These are phyloP conservation scores for Asterophora lycoperdoides DNA, from an alignment of 768 basidiomycete genomes.

Conservation along the genomic window DNA sequence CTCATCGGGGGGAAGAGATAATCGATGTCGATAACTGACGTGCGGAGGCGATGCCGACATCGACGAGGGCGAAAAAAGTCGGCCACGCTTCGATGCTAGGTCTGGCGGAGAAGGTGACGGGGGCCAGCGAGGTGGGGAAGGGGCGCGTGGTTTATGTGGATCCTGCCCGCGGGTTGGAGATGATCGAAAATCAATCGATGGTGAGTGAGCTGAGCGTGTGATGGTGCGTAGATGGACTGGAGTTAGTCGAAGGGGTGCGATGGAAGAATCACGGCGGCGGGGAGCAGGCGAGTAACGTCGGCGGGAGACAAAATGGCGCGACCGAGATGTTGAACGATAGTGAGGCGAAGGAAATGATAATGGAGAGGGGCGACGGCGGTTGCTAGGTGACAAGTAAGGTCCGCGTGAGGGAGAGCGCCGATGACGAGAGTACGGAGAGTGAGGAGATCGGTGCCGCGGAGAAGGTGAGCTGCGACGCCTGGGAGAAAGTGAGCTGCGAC, in stretches of 20 bases:
- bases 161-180: not conserved
- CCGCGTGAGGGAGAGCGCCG: not conserved
- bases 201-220: slow-evolving; percentile 1
- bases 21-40: not conserved
- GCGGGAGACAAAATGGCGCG: not conserved
- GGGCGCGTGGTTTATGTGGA: not conserved
- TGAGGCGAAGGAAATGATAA: slow-evolving; percentile 1
- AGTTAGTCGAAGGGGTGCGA: not conserved
- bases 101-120: slow-evolving; percentile 1
- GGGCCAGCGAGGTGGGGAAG: not conserved
- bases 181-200: not conserved
- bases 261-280: not conserved
- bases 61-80: slow-evolving; percentile 1
- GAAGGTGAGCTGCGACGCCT: slow-evolving; percentile 2
- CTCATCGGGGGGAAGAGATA: slow-evolving; percentile 3
- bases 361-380: slow-evolving; percentile 4
- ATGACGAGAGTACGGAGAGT: not conserved
- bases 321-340: not conserved
- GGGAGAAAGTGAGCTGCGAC: not conserved
- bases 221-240: slow-evolving; percentile 12
- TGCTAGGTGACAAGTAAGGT: slow-evolving; percentile 2
- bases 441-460: slow-evolving; percentile 1
- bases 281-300: not conserved
- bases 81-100: not conserved
- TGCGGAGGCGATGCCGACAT: not conserved